A percentile compares a stretch with the other conserved stretches of the same genome.
Conservation (phyloP, 2,329 filamentous ascomycete genomes). For the Calonectria montana region DNA sequence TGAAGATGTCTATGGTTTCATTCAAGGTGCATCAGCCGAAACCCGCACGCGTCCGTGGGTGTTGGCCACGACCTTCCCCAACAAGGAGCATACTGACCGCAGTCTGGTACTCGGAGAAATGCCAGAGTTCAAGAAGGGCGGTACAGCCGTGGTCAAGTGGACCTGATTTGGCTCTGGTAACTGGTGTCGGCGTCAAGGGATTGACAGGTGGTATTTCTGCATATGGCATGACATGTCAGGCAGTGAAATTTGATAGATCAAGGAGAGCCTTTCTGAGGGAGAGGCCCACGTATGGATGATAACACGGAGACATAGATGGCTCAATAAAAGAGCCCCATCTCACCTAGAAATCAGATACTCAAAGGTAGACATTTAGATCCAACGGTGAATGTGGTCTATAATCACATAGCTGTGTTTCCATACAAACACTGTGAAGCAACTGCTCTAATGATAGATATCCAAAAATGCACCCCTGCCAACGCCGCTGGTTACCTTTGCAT, state of each 20-base stretch:
- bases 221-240: constrained; percentile 2
- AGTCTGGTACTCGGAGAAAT: constrained; percentile 67
- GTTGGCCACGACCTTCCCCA: constrained; percentile 85
- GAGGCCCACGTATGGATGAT: constrained; percentile 9
- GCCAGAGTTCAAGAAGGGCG: constrained; percentile 73
- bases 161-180: constrained; percentile 30
- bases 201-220: constrained; percentile 5
- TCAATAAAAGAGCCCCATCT: background rate
- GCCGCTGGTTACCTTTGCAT: constrained; percentile 23
- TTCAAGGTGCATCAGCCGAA: constrained; percentile 71
- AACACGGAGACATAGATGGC: constrained; percentile 19
- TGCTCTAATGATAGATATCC: constrained; percentile 20
- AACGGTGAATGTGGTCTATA: background rate
- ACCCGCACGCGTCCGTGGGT: constrained; percentile 73
- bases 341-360: background rate
- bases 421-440: constrained; percentile 17
- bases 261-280: background rate
- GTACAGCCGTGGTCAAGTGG: constrained; percentile 74
- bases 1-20: constrained; percentile 81
- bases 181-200: constrained; percentile 31
- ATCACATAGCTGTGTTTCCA: constrained; percentile 6
- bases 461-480: constrained; percentile 13
- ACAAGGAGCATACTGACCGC: constrained; percentile 81
- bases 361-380: background rate
- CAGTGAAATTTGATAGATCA: constrained; percentile 19